A percentile compares a stretch with the other conserved stretches of the same genome.
These are phyloP conservation scores for Aspergillus hiratsukae DNA, from an alignment of 2,329 filamentous ascomycete genomes.

Conservation along the genomic window DNA sequence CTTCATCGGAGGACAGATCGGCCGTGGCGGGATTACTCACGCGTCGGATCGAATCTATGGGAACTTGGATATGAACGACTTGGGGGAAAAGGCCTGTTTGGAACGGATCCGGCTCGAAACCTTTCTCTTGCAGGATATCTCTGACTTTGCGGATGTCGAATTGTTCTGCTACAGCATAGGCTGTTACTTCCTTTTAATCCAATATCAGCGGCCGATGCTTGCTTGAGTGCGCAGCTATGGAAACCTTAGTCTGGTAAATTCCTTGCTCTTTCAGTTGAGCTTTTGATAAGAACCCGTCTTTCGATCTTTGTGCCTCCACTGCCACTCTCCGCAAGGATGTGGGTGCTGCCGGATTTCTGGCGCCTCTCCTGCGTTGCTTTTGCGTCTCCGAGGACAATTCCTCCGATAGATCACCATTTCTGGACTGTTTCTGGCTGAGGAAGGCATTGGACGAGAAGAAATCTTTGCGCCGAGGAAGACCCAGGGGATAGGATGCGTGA, in stretches of 20 bases:
- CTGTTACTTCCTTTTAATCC: slow-evolving; percentile 49
- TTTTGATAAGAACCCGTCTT: slow-evolving; percentile 49
- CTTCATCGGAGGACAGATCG: slow-evolving; percentile 41
- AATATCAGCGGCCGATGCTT: slow-evolving; percentile 10
- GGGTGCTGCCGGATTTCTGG: slow-evolving; percentile 55
- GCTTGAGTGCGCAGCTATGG: slow-evolving; percentile 1
- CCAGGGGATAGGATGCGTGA: slow-evolving; percentile 31
- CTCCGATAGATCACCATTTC: slow-evolving; percentile 12
- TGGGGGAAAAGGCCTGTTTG: slow-evolving; percentile 60
- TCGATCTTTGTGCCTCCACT: slow-evolving; percentile 70
- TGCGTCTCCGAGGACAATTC: slow-evolving; percentile 19
- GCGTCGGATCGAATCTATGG: slow-evolving; percentile 43
- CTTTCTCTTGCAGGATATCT: slow-evolving; percentile 53
- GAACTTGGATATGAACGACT: slow-evolving; percentile 57
- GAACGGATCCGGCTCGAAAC: slow-evolving; percentile 60
- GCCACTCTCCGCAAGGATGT: slow-evolving; percentile 80
- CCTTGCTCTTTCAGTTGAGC: slow-evolving; percentile 35
- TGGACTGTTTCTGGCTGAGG: slow-evolving; percentile 40
- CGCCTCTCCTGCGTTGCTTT: slow-evolving; percentile 45
- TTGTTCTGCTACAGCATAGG: slow-evolving; percentile 64
- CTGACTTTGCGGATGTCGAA: slow-evolving; percentile 58
- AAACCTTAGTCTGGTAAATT: slow-evolving; percentile 35
- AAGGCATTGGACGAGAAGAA: slow-evolving; percentile 65
- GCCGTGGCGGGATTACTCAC: slow-evolving; percentile 38
- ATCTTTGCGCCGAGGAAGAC: slow-evolving; percentile 49